Evolutionary conservation across 1,284 basidiomycete species (phyloP).

Genomic region (Agaricales sp.): DNA sequence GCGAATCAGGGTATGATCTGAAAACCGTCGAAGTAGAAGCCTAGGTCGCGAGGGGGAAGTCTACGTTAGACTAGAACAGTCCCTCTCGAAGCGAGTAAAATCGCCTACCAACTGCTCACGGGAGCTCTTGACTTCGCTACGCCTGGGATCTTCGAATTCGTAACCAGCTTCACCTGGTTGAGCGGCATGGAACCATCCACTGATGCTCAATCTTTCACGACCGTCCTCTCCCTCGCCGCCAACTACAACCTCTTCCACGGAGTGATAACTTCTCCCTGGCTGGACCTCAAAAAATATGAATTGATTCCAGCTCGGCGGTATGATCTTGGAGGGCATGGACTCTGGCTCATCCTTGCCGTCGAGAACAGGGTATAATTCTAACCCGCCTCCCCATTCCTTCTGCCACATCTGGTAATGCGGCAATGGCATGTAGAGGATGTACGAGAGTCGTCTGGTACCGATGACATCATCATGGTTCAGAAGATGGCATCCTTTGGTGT

Average conservation of each 20-base stretch:
- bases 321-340: constrained; percentile 46
- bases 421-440: constrained; percentile 95
- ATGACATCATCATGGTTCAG: constrained; percentile 99
- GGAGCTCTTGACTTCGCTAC: constrained; percentile 50
- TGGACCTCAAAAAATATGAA: constrained; percentile 92
- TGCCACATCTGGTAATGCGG: constrained; percentile 61
- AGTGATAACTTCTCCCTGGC: constrained; percentile 91
- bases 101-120: constrained; percentile 71
- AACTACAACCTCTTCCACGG: constrained; percentile 94
- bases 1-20: constrained; percentile 40
- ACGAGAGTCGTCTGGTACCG: constrained; percentile 89
- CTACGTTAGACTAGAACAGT: not conserved
- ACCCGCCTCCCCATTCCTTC: constrained; percentile 84
- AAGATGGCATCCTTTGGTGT: constrained; percentile 86
- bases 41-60: constrained; percentile 19
- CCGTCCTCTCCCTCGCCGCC: constrained; percentile 58
- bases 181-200: constrained; percentile 94
- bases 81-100: not conserved
- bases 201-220: constrained; percentile 75
- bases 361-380: constrained; percentile 85
- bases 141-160: constrained; percentile 32
- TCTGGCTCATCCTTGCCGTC: constrained; percentile 44
- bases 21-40: constrained; percentile 54
- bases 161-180: constrained; percentile 89
- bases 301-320: constrained; percentile 90